Base-by-base conservation (phyloP, 1,284 basidiomycete genomes). In the Inonotus obliquus region DNA sequence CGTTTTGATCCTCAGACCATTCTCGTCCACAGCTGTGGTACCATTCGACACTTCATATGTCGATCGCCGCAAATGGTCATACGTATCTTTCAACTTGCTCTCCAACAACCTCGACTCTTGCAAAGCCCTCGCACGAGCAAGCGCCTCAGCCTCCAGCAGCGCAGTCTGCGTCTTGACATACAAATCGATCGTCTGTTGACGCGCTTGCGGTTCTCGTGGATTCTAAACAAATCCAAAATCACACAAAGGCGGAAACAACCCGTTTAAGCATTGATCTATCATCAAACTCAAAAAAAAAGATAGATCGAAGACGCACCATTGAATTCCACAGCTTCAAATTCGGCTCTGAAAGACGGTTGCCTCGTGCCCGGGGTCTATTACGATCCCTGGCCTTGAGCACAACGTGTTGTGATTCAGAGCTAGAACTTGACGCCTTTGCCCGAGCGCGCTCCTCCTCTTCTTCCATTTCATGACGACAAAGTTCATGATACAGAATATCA, bases 291-390 rank as follows among this genome's bases (percentile, higher is more conserved):
- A 65, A 53, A 54, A 39, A 57, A 14, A 65, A 53, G 54, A 39
- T 44, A 14, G 14, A 48, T 29, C 13, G 23, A 29, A 65, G 67
- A 41, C 87, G 69, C 67, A 96, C 95, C 77, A 96, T 86, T 61
- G 84, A 88, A 58, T 92, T 80, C 88, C 95, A 95, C 32, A 94
- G 73, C 74, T 90, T 94, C 68, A 99, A 75, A 70, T 92, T 89
- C 66, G 84, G 83, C 72, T 94, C 91, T 0, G 88, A 87, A 67
- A 95, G 75, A 62, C 78, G 79, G 44, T 85, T 87, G n/a, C 89
- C 89, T 65, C 77, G 81, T 29, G 83, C 79, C 48, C 85, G 77
- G 4, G 86, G 86, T 62, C 85, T 78, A 17, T 78, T 76, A 17
- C 81, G 77, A 67, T 80, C 79, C 49, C 81, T 79, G 35, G 76